A percentile compares a stretch with the other conserved stretches of the same genome.
phyloP scores from a whole-genome alignment of 1,284 basidiomycete species.

The Taiwanofungus camphoratus region DNA sequence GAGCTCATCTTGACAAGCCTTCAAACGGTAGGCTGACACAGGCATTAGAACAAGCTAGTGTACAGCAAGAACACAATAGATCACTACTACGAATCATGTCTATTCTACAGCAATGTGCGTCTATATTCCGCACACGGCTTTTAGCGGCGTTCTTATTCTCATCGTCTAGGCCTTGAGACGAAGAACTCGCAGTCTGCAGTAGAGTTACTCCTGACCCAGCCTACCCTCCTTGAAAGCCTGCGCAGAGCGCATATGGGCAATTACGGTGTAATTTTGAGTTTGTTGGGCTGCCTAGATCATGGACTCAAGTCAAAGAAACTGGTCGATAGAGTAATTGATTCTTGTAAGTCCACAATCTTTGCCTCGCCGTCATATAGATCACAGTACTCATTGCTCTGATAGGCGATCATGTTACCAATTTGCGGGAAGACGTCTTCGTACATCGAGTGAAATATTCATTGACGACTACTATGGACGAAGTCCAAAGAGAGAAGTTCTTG shows the following conservation, averaged over 20 bases:
- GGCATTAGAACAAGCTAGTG: constrained; percentile 71
- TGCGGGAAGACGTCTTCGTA: constrained; percentile 84
- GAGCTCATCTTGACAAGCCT: not conserved
- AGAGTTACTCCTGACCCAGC: constrained; percentile 76
- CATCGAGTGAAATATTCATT: constrained; percentile 83
- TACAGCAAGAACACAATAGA: constrained; percentile 80
- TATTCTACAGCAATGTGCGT: constrained; percentile 73
- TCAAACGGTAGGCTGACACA: constrained; percentile 38
- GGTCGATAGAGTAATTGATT: constrained; percentile 86
- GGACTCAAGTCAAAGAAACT: constrained; percentile 79
- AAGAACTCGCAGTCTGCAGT: constrained; percentile 71
- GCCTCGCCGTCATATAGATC: not conserved
- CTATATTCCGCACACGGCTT: not conserved
- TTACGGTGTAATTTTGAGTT: constrained; percentile 84
- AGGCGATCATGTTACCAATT: constrained; percentile 85
- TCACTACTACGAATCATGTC: constrained; percentile 82
- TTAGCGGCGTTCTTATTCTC: constrained; percentile 1
- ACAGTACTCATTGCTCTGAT: not conserved
- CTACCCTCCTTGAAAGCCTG: constrained; percentile 77
- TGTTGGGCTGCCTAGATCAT: constrained; percentile 84
- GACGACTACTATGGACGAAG: constrained; percentile 60
- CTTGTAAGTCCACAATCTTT: constrained; percentile 54
- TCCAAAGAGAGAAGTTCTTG: constrained; percentile 49
- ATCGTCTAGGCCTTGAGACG: constrained; percentile 45
- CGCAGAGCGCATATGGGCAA: constrained; percentile 86